Conservation (phyloP, 2,329 filamentous ascomycete genomes). For the Neofusicoccum sp. region DNA sequence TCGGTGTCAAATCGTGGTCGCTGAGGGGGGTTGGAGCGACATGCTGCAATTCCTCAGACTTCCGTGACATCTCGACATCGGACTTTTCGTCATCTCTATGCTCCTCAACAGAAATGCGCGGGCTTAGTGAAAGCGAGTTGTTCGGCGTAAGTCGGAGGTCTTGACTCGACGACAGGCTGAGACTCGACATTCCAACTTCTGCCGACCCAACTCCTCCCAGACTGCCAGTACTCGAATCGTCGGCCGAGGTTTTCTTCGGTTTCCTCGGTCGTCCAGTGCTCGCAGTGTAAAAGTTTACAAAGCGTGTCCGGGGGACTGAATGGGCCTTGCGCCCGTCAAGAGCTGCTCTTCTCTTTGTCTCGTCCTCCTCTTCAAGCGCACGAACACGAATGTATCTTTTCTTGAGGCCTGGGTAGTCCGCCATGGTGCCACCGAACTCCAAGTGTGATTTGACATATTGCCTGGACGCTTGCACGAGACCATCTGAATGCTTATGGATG, state of each 20-base stretch:
- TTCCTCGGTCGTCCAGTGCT: constrained; percentile 68
- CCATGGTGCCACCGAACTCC: constrained; percentile 78
- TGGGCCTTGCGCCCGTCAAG: constrained; percentile 25
- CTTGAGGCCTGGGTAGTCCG: constrained; percentile 70
- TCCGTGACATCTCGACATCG: not conserved
- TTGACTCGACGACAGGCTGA: constrained; percentile 10
- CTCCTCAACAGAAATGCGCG: not conserved
- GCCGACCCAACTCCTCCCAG: not conserved
- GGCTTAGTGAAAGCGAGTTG: not conserved
- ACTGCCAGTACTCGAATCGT: not conserved
- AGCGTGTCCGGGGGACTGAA: constrained; percentile 61
- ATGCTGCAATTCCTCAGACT: not conserved
- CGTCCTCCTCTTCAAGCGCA: constrained; percentile 67
- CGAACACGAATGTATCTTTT: constrained; percentile 68
- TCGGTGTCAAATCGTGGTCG: constrained; percentile 4
- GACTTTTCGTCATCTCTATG: not conserved
- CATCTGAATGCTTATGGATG: constrained; percentile 75
- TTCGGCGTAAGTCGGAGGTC: not conserved
- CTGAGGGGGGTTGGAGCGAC: not conserved
- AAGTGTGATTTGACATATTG: constrained; percentile 75
- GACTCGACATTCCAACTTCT: constrained; percentile 1
- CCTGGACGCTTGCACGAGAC: constrained; percentile 66
- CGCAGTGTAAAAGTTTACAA: constrained; percentile 89
- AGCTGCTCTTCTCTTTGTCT: constrained; percentile 32
- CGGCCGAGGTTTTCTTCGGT: constrained; percentile 31